A percentile compares a stretch with the other conserved stretches of the same genome.
Evolutionary conservation across 148 eudicot genomes (phyloP).

Genomic region (Heliosperma pusillum): DNA sequence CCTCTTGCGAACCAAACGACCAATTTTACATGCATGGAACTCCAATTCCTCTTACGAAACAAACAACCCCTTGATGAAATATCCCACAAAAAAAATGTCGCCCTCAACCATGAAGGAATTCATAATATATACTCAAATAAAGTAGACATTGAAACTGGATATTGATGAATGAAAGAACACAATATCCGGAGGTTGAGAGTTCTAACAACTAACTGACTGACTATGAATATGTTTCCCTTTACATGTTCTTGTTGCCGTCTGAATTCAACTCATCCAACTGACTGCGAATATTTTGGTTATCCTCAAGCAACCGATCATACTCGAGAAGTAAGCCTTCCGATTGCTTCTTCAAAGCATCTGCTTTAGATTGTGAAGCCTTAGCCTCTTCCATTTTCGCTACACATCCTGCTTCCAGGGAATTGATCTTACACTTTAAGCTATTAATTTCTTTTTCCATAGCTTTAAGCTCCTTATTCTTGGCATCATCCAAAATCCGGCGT

Average conservation of each 20-base stretch:
- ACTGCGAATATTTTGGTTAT: constrained; percentile 43
- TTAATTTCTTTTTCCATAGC: constrained; percentile 32
- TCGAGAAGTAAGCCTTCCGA: constrained; percentile 43
- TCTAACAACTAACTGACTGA: not conserved
- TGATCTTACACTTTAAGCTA: constrained; percentile 29
- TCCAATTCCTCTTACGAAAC: too few relatives aligned
- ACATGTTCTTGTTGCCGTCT: constrained; percentile 34
- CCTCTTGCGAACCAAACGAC: too few relatives aligned
- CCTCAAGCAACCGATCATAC: constrained; percentile 47
- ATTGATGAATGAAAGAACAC: too few relatives aligned
- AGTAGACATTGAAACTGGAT: too few relatives aligned
- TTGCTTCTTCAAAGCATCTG: constrained; percentile 43
- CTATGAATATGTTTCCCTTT: not conserved
- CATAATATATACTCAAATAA: too few relatives aligned
- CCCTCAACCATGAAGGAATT: too few relatives aligned
- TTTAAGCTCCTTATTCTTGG: constrained; percentile 22
- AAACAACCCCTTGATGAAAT: too few relatives aligned
- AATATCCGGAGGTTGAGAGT: too few relatives aligned
- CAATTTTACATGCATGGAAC: too few relatives aligned
- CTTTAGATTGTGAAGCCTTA: constrained; percentile 32
- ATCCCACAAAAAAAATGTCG: too few relatives aligned
- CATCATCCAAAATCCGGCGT: constrained; percentile 34
- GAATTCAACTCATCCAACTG: constrained; percentile 35
- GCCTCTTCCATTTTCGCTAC: constrained; percentile 36
- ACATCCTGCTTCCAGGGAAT: constrained; percentile 36